Base-by-base conservation (phyloP, 148 eudicot genomes). In the Selenicereus undatus region DNA sequence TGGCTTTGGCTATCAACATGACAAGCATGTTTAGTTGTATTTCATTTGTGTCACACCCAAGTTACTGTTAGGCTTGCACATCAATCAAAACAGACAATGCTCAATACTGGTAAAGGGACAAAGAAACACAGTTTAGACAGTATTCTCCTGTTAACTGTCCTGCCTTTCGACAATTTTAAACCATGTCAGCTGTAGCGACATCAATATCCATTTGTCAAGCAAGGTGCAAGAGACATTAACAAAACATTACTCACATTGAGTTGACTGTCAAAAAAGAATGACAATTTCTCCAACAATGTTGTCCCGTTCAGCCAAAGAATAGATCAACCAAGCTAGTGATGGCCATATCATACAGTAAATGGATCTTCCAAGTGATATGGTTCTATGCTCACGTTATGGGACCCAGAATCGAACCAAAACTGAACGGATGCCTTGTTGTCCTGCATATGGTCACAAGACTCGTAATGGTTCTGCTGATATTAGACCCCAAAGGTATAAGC, bases 61-160 rank as follows among this genome's bases (percentile, higher is more conserved):
- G 26, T 13, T 26, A 8, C 20, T 24, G 13, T 17, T 6, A 21
- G 52, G 30, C 56, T 58, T 17, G 13, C 43, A 54, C 17, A 26
- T 75, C 45, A 74, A 24, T 50, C 35, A 54, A 56, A 58, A 36
- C 69, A 52, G 20, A 65, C 10, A 2, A 36, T 43, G 48, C 74
- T 39, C 76, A 8, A 79, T 16, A 64, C 12, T 29, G 42, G 32
- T 16, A 29, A n/a, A 27, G 65, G 2, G 48, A 26, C 71, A 13
- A 66, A 48, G 48, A 76, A 58, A 80, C 76, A 71, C n/a, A 66
- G 29, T 50, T 48, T 14, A n/a, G 74, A 80, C 86, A 72, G 56
- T 71, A 50, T 39, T 52, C 35, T 52, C 51, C 54, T 39, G 77
- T 72, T 58, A 58, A 5, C 66, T 58, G 64, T 64, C 80, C 79